Percentiles rank a stretch among this genome's conserved stretches.
Evolutionary conservation across 140 eudicot species (phyloP).

Genomic region (Flaveria floridana): DNA sequence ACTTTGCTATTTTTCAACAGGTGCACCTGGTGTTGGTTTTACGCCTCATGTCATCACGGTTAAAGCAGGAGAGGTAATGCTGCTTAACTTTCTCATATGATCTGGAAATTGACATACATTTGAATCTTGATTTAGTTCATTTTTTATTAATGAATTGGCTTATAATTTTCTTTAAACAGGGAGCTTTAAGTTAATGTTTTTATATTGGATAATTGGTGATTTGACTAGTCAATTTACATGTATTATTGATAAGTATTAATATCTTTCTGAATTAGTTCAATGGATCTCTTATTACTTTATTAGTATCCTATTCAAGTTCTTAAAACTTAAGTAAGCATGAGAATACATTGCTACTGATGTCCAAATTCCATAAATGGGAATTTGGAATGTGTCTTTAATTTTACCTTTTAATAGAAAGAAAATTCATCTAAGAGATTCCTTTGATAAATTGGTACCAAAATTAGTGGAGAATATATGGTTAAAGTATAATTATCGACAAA

Average conservation of each 20-base stretch:
- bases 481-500: neutral
- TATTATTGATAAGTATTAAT: no score
- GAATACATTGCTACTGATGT: slow-evolving; percentile 7
- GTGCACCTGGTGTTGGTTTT: slow-evolving; percentile 71
- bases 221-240: slow-evolving; percentile 11
- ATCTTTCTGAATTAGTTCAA: neutral
- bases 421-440: neutral
- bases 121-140: neutral
- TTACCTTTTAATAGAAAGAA: neutral
- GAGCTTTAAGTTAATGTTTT: neutral
- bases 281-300: neutral
- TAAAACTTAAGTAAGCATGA: neutral
- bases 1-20: slow-evolving; percentile 32
- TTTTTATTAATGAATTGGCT: neutral
- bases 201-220: neutral
- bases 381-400: neutral
- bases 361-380: slow-evolving; percentile 1
- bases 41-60: slow-evolving; percentile 80
- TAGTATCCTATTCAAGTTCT: neutral
- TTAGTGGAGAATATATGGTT: slow-evolving; percentile 3
- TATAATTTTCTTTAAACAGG: neutral
- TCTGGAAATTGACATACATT: neutral
- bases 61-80: slow-evolving; percentile 72
- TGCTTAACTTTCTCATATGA: neutral
- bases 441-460: slow-evolving; percentile 20